A percentile compares a stretch with the other conserved stretches of the same genome.
Evolutionary conservation across 495 filamentous ascomycete genomes (phyloP).

Genomic region (Margaritispora aquatica): DNA sequence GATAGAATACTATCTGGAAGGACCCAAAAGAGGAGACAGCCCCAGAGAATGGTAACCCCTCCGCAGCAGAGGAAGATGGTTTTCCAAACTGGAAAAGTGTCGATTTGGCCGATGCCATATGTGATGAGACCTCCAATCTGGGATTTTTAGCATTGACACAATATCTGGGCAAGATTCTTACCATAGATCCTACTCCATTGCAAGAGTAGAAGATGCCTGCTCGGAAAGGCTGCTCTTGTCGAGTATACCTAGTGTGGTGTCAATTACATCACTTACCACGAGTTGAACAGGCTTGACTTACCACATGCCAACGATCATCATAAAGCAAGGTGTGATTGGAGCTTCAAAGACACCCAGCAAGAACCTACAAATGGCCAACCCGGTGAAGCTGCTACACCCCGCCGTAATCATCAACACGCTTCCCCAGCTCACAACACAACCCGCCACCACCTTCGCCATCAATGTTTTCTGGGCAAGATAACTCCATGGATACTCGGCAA

Average conservation of each 20-base stretch:
- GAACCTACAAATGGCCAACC: slow-evolving; percentile 32
- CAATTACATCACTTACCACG: background rate
- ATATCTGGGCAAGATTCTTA: background rate
- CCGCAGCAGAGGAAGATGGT: slow-evolving; percentile 44
- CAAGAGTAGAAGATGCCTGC: slow-evolving; percentile 24
- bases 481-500: slow-evolving; percentile 43
- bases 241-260: slow-evolving; percentile 18
- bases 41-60: slow-evolving; percentile 47
- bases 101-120: slow-evolving; percentile 46
- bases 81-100: slow-evolving; percentile 39
- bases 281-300: slow-evolving; percentile 26
- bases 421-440: slow-evolving; percentile 27
- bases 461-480: slow-evolving; percentile 36
- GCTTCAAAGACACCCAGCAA: slow-evolving; percentile 31
- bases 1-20: slow-evolving; percentile 58
- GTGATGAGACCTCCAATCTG: slow-evolving; percentile 44
- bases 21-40: slow-evolving; percentile 47
- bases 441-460: slow-evolving; percentile 35
- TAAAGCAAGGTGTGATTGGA: slow-evolving; percentile 22
- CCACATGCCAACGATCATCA: slow-evolving; percentile 53
- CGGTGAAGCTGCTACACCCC: slow-evolving; percentile 27
- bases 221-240: slow-evolving; percentile 37
- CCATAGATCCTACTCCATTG: slow-evolving; percentile 32
- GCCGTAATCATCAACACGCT: slow-evolving; percentile 36
- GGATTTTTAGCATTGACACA: background rate